Conservation (phyloP, 352 stramenopile species). For the Globisporangium lucens region DNA sequence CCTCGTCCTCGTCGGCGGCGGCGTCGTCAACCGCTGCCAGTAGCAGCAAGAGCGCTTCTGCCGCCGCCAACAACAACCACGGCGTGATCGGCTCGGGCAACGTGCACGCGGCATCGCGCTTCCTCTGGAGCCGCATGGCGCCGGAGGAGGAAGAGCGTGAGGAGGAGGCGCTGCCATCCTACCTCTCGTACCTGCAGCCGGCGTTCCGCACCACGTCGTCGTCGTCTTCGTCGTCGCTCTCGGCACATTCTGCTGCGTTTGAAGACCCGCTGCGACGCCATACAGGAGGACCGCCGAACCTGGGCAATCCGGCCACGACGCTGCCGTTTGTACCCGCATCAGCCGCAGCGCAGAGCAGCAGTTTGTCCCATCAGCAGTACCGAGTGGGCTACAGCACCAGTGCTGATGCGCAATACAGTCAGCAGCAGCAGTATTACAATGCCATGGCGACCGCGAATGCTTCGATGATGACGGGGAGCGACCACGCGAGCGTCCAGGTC, state of each 20-base stretch:
- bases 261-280: slow-evolving; percentile 13
- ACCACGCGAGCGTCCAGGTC: slow-evolving; percentile 23
- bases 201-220: slow-evolving; percentile 29
- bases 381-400: not conserved
- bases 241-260: slow-evolving; percentile 2
- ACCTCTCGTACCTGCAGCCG: slow-evolving; percentile 64
- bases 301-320: slow-evolving; percentile 6
- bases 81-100: slow-evolving; percentile 38
- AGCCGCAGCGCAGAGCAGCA: slow-evolving; percentile 1
- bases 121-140: slow-evolving; percentile 65
- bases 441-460: slow-evolving; percentile 12
- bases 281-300: slow-evolving; percentile 13
- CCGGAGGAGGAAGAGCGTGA: slow-evolving; percentile 66
- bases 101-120: slow-evolving; percentile 23
- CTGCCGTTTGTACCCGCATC: slow-evolving; percentile 14
- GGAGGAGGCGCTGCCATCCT: slow-evolving; percentile 67
- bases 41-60: not conserved
- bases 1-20: not conserved
- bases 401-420: not conserved
- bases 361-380: not conserved
- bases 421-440: slow-evolving; percentile 14
- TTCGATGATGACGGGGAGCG: not conserved
- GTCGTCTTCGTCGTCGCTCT: slow-evolving; percentile 10
- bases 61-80: slow-evolving; percentile 17
- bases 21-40: not conserved